Evolutionary conservation across 2,329 filamentous ascomycete species (phyloP).

Genomic region (Fusarium fujikuroi): DNA sequence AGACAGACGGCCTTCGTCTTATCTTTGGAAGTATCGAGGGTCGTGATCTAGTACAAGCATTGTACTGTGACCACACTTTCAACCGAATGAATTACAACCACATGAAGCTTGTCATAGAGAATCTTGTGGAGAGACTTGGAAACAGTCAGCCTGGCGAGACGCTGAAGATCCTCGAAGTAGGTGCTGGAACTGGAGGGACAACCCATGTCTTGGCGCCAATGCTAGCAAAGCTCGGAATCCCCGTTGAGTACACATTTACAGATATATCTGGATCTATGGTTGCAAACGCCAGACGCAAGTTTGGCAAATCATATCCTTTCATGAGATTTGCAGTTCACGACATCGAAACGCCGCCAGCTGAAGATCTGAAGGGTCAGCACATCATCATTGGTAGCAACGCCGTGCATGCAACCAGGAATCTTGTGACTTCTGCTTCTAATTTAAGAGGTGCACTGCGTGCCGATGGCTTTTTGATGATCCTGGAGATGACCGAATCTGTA

Average conservation of each 20-base stretch:
- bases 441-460: neutral
- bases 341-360: neutral
- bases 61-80: neutral
- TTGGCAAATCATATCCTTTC: neutral
- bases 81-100: neutral
- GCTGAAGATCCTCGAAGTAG: neutral
- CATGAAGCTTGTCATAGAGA: neutral
- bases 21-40: neutral
- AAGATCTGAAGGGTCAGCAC: neutral
- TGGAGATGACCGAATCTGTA: slow-evolving; percentile 2
- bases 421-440: neutral
- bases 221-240: neutral
- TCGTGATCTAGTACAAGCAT: neutral
- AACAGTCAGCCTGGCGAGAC: neutral
- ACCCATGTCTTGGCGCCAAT: neutral
- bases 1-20: neutral
- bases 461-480: slow-evolving; percentile 11
- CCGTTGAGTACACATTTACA: neutral
- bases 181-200: neutral
- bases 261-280: neutral
- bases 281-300: neutral
- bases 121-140: neutral
- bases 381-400: slow-evolving; percentile 6
- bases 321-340: neutral
- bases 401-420: slow-evolving; percentile 3